phyloP scores from a whole-genome alignment of 2,329 filamentous ascomycete species.

The Phialemoniopsis sp. region DNA sequence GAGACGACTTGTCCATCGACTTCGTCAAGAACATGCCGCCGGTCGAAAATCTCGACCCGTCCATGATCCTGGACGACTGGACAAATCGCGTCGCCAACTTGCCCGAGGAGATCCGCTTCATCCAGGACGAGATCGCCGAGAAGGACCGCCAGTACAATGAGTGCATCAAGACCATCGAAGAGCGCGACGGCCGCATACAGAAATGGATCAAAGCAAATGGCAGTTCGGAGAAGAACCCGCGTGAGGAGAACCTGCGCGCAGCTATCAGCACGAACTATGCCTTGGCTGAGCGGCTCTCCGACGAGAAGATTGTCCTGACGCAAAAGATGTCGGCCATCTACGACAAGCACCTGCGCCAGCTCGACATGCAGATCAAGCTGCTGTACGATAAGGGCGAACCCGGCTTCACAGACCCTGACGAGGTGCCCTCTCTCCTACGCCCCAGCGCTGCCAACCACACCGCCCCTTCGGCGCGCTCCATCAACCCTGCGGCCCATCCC shows the following conservation, averaged over 20 bases:
- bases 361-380: conserved; percentile 59
- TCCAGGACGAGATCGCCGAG: conserved; percentile 78
- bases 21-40: conserved; percentile 64
- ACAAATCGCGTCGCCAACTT: conserved; percentile 72
- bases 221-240: conserved; percentile 68
- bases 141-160: conserved; percentile 72
- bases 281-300: conserved; percentile 65
- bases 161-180: conserved; percentile 63
- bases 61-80: conserved; percentile 75
- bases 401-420: conserved; percentile 58
- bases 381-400: conserved; percentile 59
- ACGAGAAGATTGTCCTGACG: conserved; percentile 69
- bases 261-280: conserved; percentile 65
- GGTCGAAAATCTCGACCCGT: conserved; percentile 56
- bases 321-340: conserved; percentile 57
- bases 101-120: conserved; percentile 76
- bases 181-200: conserved; percentile 71
- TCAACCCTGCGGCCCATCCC: conserved; percentile 35
- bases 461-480: conserved; percentile 32
- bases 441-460: conserved; percentile 49
- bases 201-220: conserved; percentile 77
- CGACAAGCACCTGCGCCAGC: conserved; percentile 60
- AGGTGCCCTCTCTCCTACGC: conserved; percentile 59
- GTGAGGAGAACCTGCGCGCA: conserved; percentile 65
- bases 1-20: conserved; percentile 69